These are phyloP conservation scores for Malus hybrid DNA, from an alignment of 331 rosid species.

Conservation along the genomic window DNA sequence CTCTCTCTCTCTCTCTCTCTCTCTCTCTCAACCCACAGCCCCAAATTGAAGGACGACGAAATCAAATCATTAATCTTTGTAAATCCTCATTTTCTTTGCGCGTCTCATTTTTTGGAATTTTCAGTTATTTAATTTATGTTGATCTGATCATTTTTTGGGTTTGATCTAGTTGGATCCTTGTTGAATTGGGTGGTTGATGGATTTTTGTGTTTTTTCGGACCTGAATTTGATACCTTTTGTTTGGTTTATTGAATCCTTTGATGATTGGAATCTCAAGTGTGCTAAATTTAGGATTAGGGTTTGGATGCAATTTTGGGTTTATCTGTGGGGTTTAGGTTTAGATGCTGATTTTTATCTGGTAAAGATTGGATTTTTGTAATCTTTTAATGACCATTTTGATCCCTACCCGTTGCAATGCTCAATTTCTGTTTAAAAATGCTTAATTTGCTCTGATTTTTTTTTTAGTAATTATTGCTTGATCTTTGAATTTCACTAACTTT, in stretches of 20 bases:
- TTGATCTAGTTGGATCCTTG: slow-evolving; percentile 23
- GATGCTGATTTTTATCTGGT: neutral
- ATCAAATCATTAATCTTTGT: slow-evolving; percentile 15
- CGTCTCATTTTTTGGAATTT: neutral
- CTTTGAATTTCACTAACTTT: neutral
- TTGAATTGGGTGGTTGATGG: neutral
- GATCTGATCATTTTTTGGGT: slow-evolving; percentile 11
- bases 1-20: slow-evolving; percentile 1
- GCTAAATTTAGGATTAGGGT: slow-evolving; percentile 26
- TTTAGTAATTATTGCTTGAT: neutral
- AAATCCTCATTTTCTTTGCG: slow-evolving; percentile 28
- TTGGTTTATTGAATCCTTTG: neutral
- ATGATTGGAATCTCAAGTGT: neutral
- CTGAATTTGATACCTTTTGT: neutral
- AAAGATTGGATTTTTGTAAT: neutral
- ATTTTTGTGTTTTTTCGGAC: neutral
- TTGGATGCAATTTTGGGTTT: slow-evolving; percentile 27
- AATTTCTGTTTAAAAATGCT: neutral
- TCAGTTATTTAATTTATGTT: neutral
- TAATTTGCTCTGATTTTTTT: neutral
- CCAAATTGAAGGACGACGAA: slow-evolving; percentile 27
- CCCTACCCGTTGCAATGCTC: neutral
- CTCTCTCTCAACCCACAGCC: neutral
- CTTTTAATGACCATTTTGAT: neutral
- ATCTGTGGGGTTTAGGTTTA: neutral